phyloP scores from a whole-genome alignment of 768 basidiomycete genomes.

The Suillus subalutaceus region DNA sequence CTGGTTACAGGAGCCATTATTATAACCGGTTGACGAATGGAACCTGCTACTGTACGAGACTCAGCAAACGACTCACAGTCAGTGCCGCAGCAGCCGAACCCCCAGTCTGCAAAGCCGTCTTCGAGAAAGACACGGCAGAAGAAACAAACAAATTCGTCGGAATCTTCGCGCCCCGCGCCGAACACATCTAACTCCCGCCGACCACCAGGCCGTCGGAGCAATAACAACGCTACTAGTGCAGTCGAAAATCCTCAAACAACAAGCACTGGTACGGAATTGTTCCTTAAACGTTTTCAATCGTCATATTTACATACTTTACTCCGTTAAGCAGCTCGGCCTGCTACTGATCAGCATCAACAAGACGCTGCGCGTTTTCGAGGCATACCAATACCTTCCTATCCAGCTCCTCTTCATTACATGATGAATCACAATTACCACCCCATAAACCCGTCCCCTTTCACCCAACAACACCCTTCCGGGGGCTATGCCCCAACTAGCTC shows the following conservation, averaged over 20 bases:
- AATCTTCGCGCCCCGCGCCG: slow-evolving; percentile 20
- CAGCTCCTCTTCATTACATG: slow-evolving; percentile 52
- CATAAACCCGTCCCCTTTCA: slow-evolving; percentile 55
- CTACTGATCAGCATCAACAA: slow-evolving; percentile 19
- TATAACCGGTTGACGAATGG: slow-evolving; percentile 42
- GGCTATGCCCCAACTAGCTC: slow-evolving; percentile 32
- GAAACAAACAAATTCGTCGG: slow-evolving; percentile 41
- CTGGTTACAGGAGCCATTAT: slow-evolving; percentile 14
- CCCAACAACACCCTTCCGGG: slow-evolving; percentile 43
- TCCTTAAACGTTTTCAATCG: not conserved
- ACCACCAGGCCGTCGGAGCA: slow-evolving; percentile 31
- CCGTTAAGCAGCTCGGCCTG: slow-evolving; percentile 24
- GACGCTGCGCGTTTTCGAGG: slow-evolving; percentile 38
- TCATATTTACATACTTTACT: slow-evolving; percentile 10
- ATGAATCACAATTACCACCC: slow-evolving; percentile 73
- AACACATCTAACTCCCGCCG: slow-evolving; percentile 28
- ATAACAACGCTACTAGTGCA: slow-evolving; percentile 14
- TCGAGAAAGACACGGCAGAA: slow-evolving; percentile 59
- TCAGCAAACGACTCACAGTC: slow-evolving; percentile 39
- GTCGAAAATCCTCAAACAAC: slow-evolving; percentile 21
- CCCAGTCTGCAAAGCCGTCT: slow-evolving; percentile 33
- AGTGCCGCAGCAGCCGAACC: slow-evolving; percentile 43
- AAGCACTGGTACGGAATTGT: slow-evolving; percentile 18
- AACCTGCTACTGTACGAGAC: slow-evolving; percentile 50
- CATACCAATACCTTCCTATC: slow-evolving; percentile 55